These are phyloP conservation scores for Circinella umbellata DNA, from an alignment of 371 early-diverging fungal genomes.

Conservation along the genomic window DNA sequence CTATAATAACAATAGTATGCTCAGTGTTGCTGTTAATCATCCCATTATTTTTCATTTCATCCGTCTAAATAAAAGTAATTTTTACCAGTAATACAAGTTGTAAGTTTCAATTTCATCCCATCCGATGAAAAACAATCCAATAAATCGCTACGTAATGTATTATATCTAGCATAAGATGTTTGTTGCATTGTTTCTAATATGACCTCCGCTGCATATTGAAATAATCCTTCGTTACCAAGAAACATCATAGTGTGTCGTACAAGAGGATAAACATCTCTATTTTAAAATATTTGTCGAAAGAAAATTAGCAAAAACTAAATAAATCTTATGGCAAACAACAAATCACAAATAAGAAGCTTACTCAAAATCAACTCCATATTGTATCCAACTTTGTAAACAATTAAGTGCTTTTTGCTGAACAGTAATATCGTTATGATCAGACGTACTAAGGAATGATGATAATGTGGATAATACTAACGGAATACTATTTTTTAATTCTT, in stretches of 20 bases:
- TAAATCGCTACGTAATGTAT: constrained; percentile 55
- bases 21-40: not conserved
- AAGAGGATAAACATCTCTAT: constrained; percentile 44
- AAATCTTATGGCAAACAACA: not conserved
- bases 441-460: constrained; percentile 18
- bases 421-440: not conserved
- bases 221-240: constrained; percentile 46
- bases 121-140: constrained; percentile 60
- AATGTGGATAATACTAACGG: constrained; percentile 54
- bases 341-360: constrained; percentile 25
- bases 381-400: constrained; percentile 69
- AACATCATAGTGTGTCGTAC: constrained; percentile 48
- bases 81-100: constrained; percentile 49
- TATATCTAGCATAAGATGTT: constrained; percentile 34
- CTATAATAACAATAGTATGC: constrained; percentile 13
- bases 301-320: no score
- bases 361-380: constrained; percentile 64
- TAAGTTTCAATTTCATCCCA: constrained; percentile 51
- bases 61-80: not conserved
- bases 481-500: constrained; percentile 52
- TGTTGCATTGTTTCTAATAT: constrained; percentile 62
- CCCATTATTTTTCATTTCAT: not conserved
- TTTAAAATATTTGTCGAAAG: not conserved
- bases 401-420: constrained; percentile 51
- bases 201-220: constrained; percentile 58